These are phyloP conservation scores for Curvularia spicifera DNA, from an alignment of 2,329 filamentous ascomycete genomes.

Conservation along the genomic window DNA sequence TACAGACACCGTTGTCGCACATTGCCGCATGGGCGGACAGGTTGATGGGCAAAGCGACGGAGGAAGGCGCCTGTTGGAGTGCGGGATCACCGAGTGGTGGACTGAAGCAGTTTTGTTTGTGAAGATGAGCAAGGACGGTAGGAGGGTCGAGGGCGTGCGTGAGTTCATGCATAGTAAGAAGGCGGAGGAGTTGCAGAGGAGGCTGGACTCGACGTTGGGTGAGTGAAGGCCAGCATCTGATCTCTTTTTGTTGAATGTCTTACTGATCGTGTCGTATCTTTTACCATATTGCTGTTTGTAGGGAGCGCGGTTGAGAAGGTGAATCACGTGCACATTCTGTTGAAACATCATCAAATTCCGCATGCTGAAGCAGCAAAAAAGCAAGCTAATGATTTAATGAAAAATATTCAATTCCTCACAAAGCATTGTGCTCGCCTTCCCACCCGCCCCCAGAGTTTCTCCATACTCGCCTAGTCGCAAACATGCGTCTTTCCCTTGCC, in stretches of 20 bases:
- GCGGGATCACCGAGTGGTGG: constrained; percentile 33
- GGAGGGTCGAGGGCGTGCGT: constrained; percentile 32
- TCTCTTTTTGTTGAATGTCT: neutral
- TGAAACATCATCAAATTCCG: neutral
- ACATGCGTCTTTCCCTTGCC: too few relatives aligned
- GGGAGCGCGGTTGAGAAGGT: too few relatives aligned
- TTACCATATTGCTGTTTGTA: neutral
- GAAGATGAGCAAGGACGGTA: constrained; percentile 31
- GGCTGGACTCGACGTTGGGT: constrained; percentile 49
- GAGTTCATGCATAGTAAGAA: constrained; percentile 55
- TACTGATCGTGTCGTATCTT: too few relatives aligned
- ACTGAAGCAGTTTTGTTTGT: constrained; percentile 37
- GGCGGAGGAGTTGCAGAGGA: constrained; percentile 44
- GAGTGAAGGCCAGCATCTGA: constrained; percentile 1
- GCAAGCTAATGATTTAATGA: neutral
- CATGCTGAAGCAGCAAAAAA: neutral
- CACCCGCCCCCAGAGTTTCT: too few relatives aligned
- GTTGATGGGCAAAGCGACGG: constrained; percentile 26
- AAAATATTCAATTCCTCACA: neutral
- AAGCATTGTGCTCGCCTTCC: neutral
- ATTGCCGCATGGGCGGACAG: constrained; percentile 38
- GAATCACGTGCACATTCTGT: neutral
- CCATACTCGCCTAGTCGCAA: neutral
- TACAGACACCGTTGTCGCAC: constrained; percentile 48
- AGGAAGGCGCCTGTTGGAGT: constrained; percentile 25